Evolutionary conservation across 208 protist genomes (phyloP).

Genomic region (Vickermania spadyakhi): DNA sequence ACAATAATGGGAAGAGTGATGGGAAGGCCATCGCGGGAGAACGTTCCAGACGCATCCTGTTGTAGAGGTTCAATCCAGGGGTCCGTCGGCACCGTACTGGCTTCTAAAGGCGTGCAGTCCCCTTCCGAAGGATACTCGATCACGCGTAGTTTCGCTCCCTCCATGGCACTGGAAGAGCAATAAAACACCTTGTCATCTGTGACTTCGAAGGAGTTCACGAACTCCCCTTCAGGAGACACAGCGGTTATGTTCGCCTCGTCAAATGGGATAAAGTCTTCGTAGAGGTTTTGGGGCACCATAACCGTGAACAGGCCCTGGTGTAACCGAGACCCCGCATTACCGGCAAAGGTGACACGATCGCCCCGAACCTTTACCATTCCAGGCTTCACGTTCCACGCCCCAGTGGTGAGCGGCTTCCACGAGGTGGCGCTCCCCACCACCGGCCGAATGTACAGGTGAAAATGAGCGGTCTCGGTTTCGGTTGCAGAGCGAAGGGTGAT

Average conservation of each 20-base stretch:
- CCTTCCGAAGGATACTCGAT: too few species aligned
- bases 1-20: slow-evolving; percentile 36
- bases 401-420: slow-evolving; percentile 57
- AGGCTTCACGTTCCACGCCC: slow-evolving; percentile 59
- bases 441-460: slow-evolving; percentile 44
- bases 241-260: slow-evolving; percentile 20
- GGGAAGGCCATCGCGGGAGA: slow-evolving; percentile 9
- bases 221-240: slow-evolving; percentile 30
- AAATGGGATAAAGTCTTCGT: slow-evolving; percentile 6
- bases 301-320: slow-evolving; percentile 41
- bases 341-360: slow-evolving; percentile 42
- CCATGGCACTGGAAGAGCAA: slow-evolving; percentile 28
- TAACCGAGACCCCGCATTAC: slow-evolving; percentile 52
- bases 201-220: slow-evolving; percentile 42
- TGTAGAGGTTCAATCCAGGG: neutral
- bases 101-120: neutral
- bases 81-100: neutral
- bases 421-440: slow-evolving; percentile 5
- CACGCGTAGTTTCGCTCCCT: slow-evolving; percentile 21
- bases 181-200: slow-evolving; percentile 33
- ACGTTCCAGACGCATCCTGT: neutral
- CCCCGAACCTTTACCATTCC: slow-evolving; percentile 10
- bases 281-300: slow-evolving; percentile 12
- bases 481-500: slow-evolving; percentile 41
- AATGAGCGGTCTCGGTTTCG: slow-evolving; percentile 50